A percentile compares a stretch with the other conserved stretches of the same genome.
These are phyloP conservation scores for Apophysomyces variabilis DNA, from an alignment of 371 early-diverging fungal genomes.

Conservation along the genomic window DNA sequence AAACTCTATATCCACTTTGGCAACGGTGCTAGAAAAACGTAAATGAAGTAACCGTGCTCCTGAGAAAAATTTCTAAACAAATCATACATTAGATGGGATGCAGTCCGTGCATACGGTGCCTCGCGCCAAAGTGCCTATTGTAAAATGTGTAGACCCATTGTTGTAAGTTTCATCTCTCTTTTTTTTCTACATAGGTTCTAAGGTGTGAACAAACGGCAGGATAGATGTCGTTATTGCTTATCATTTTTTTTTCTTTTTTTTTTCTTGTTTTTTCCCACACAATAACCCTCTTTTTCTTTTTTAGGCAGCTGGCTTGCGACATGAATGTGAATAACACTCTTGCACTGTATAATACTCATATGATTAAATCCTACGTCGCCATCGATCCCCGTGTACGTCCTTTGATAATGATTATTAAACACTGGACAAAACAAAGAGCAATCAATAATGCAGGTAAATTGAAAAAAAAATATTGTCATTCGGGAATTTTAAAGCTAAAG, in stretches of 20 bases:
- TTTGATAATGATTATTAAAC: conserved; percentile 76
- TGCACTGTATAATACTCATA: conserved; percentile 77
- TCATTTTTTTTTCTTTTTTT: no score
- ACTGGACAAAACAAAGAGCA: conserved; percentile 80
- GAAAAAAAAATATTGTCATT: conserved; percentile 6
- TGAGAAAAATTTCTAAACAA: conserved; percentile 13
- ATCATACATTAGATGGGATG: conserved; percentile 53
- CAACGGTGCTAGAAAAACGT: conserved; percentile 41
- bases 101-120: conserved; percentile 56
- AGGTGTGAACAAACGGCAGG: no score
- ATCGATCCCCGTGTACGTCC: conserved; percentile 82
- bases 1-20: conserved; percentile 49
- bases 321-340: conserved; percentile 84
- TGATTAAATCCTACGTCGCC: conserved; percentile 78
- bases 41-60: conserved; percentile 12
- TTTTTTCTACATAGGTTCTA: not conserved
- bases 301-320: conserved; percentile 73
- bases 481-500: conserved; percentile 16
- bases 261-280: not conserved
- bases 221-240: no score
- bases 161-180: conserved; percentile 51
- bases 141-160: conserved; percentile 62
- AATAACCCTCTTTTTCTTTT: conserved; percentile 7
- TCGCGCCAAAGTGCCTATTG: conserved; percentile 70
- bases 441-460: conserved; percentile 72